phyloP scores from a whole-genome alignment of 345 rosid species.

The Angophora floribunda region DNA sequence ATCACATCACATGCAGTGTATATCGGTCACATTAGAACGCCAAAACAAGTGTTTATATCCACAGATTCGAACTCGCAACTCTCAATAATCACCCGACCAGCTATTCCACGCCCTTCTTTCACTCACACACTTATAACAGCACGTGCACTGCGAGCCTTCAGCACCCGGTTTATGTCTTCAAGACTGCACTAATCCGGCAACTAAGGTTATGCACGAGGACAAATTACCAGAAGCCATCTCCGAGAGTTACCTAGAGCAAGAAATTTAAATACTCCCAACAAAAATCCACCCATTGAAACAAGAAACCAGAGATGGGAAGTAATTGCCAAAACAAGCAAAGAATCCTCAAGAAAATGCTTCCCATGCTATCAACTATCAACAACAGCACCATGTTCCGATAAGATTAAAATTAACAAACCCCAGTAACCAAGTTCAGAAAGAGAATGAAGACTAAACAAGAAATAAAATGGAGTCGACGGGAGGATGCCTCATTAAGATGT shows the following conservation, averaged over 20 bases:
- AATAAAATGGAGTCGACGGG: background rate
- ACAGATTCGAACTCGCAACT: background rate
- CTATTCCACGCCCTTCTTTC: background rate
- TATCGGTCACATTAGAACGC: background rate
- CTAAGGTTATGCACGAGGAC: background rate
- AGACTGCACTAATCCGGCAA: background rate
- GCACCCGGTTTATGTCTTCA: background rate
- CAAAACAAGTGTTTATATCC: background rate
- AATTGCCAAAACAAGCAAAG: background rate
- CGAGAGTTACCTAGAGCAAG: background rate
- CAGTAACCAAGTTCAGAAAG: background rate
- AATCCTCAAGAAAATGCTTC: background rate
- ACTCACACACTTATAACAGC: background rate
- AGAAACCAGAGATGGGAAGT: background rate
- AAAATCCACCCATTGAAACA: background rate
- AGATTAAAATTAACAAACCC: background rate
- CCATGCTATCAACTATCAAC: background rate
- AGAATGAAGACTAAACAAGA: background rate
- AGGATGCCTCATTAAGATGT: background rate
- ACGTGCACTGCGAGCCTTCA: background rate
- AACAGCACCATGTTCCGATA: background rate
- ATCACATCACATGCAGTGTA: background rate
- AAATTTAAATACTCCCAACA: background rate
- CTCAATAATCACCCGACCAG: background rate
- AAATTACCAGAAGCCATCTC: background rate